A percentile compares a stretch with the other conserved stretches of the same genome.
Conservation (phyloP, 1,284 basidiomycete genomes). For the Puccinia horiana region DNA sequence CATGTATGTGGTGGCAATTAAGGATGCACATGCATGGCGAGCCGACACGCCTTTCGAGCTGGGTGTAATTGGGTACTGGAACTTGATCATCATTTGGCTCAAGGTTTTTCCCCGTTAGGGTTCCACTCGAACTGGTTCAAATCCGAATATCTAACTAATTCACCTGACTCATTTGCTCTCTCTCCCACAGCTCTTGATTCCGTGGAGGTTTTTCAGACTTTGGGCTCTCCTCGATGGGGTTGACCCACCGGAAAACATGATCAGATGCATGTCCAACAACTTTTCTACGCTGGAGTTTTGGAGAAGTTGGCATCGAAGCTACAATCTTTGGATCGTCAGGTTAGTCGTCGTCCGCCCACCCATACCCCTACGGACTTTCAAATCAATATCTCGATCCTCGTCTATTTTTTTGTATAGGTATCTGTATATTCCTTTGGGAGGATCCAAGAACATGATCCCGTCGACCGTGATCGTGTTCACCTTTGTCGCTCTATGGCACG, state of each 20-base stretch:
- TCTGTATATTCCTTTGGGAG: constrained; percentile 92
- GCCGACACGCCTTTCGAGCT: constrained; percentile 77
- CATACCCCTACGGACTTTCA: constrained; percentile 28
- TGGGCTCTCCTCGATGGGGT: constrained; percentile 89
- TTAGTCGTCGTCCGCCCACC: constrained; percentile 57
- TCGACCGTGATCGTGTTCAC: constrained; percentile 84
- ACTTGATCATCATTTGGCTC: constrained; percentile 91
- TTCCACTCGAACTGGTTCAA: too few species aligned
- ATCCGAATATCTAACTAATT: neutral
- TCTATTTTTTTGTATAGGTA: constrained; percentile 66
- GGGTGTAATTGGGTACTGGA: constrained; percentile 96
- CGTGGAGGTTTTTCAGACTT: constrained; percentile 95
- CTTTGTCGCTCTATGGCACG: constrained; percentile 99
- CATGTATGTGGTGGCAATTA: constrained; percentile 97
- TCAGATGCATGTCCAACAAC: constrained; percentile 97
- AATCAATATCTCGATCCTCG: constrained; percentile 39
- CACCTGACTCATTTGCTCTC: neutral
- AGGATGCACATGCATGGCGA: constrained; percentile 69
- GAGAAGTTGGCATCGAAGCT: constrained; percentile 93
- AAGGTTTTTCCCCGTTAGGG: constrained; percentile 69
- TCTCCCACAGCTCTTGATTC: constrained; percentile 73
- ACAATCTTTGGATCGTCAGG: constrained; percentile 94
- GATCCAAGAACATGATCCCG: constrained; percentile 66
- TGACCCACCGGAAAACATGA: constrained; percentile 97
- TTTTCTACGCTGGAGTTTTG: constrained; percentile 92